These are phyloP conservation scores for Aspergillus bertholletiae DNA, from an alignment of 495 filamentous ascomycete species.

Conservation along the genomic window DNA sequence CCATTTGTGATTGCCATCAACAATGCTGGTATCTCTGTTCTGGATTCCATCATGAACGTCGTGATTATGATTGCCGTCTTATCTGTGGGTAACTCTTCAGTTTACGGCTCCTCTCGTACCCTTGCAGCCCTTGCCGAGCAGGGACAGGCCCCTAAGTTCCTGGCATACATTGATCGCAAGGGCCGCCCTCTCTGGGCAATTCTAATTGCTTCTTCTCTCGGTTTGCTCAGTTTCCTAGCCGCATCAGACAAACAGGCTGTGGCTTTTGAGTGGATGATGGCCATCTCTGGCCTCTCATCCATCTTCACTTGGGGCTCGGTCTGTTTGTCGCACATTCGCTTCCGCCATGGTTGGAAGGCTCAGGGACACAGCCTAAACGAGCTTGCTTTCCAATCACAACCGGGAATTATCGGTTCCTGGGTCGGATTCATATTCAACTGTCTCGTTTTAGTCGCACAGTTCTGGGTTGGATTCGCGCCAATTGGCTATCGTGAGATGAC, in stretches of 20 bases:
- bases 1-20: conserved; percentile 89
- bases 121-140: conserved; percentile 84
- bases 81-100: conserved; percentile 81
- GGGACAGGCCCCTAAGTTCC: conserved; percentile 70
- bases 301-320: conserved; percentile 95
- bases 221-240: conserved; percentile 76
- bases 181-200: conserved; percentile 80
- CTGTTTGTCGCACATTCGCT: conserved; percentile 86
- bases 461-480: conserved; percentile 88
- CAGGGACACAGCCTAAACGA: conserved; percentile 71
- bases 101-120: conserved; percentile 85
- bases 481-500: conserved; percentile 52
- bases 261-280: conserved; percentile 85
- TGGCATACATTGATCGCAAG: conserved; percentile 79
- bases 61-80: conserved; percentile 87
- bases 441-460: conserved; percentile 84
- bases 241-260: conserved; percentile 58
- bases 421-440: conserved; percentile 75
- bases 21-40: conserved; percentile 69
- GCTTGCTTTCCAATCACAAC: conserved; percentile 75
- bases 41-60: conserved; percentile 83
- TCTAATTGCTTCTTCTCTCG: conserved; percentile 60
- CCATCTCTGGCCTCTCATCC: conserved; percentile 80
- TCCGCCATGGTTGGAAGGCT: conserved; percentile 72
- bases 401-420: conserved; percentile 80